Conservation (phyloP, 805 yeast genomes). For the Tetrapisispora phaffii region DNA sequence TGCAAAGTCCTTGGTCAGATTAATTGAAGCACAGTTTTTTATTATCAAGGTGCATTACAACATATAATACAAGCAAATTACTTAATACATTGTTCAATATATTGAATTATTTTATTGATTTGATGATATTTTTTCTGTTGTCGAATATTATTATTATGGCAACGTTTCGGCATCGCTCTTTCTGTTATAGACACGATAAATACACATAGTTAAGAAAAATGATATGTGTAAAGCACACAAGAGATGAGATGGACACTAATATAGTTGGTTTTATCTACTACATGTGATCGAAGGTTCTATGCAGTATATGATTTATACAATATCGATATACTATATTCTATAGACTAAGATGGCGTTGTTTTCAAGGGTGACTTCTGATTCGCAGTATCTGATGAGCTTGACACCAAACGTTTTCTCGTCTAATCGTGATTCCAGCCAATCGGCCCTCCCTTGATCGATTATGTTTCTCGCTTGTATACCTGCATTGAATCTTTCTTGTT, state of each 20-base stretch:
- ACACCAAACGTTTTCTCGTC: conserved; percentile 32
- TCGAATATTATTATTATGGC: not conserved
- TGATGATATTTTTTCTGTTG: not conserved
- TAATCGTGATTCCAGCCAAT: conserved; percentile 35
- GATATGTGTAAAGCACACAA: not conserved
- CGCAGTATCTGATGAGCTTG: conserved; percentile 50
- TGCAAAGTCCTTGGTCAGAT: no score
- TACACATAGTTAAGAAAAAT: not conserved
- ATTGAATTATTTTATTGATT: no score
- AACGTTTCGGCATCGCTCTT: conserved; percentile 1
- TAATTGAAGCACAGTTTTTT: no score
- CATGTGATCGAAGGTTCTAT: no score
- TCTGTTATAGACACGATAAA: not conserved
- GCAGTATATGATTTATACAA: no score
- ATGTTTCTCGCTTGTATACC: conserved; percentile 66
- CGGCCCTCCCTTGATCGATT: conserved; percentile 58
- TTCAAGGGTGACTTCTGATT: conserved; percentile 51
- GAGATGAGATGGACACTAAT: not conserved
- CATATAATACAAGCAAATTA: no score
- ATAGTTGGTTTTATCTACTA: not conserved
- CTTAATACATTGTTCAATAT: no score
- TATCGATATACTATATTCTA: conserved; percentile 1
- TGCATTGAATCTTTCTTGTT: conserved; percentile 42
- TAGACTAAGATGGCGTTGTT: conserved; percentile 46
- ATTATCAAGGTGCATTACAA: no score